These are phyloP conservation scores for Daldinia vernicosa DNA, from an alignment of 495 filamentous ascomycete species.

Conservation along the genomic window DNA sequence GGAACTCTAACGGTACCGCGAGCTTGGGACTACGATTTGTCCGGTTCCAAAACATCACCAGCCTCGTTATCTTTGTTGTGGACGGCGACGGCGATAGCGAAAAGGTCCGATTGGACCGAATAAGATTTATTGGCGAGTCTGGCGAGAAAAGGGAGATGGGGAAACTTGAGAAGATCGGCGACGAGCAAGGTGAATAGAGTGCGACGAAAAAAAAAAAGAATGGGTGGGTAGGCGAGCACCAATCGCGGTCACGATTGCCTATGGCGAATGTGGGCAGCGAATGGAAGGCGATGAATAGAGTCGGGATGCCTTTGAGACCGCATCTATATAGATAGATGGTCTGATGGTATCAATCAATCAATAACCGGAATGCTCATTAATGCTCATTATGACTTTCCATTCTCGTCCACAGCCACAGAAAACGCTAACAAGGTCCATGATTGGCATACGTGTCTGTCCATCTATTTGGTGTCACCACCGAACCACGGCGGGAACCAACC, in stretches of 20 bases:
- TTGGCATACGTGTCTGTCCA: conserved; percentile 16
- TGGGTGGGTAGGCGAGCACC: conserved; percentile 18
- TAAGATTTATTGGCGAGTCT: conserved; percentile 89
- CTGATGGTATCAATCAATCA: conserved; percentile 26
- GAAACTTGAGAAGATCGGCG: conserved; percentile 94
- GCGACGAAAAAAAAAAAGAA: conserved; percentile 3
- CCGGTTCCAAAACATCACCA: conserved; percentile 94
- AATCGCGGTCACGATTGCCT: conserved; percentile 26
- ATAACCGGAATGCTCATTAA: conserved; percentile 8
- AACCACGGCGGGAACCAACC: conserved; percentile 3
- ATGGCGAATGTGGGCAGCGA: conserved; percentile 22
- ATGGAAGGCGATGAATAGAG: conserved; percentile 24
- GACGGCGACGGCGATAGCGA: conserved; percentile 88
- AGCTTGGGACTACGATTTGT: conserved; percentile 87
- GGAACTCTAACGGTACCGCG: conserved; percentile 90
- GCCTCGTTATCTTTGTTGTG: conserved; percentile 86
- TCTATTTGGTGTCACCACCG: conserved; percentile 9
- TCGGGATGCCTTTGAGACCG: conserved; percentile 6
- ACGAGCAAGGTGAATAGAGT: conserved; percentile 71
- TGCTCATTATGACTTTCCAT: conserved; percentile 3
- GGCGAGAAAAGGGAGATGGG: conserved; percentile 92
- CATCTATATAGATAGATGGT: conserved; percentile 35
- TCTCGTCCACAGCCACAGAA: conserved; percentile 1
- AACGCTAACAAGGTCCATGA: background rate
- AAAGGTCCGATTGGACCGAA: conserved; percentile 84